phyloP scores from a whole-genome alignment of 129 eudicot species.

The Heracleum sosnowskyi region DNA sequence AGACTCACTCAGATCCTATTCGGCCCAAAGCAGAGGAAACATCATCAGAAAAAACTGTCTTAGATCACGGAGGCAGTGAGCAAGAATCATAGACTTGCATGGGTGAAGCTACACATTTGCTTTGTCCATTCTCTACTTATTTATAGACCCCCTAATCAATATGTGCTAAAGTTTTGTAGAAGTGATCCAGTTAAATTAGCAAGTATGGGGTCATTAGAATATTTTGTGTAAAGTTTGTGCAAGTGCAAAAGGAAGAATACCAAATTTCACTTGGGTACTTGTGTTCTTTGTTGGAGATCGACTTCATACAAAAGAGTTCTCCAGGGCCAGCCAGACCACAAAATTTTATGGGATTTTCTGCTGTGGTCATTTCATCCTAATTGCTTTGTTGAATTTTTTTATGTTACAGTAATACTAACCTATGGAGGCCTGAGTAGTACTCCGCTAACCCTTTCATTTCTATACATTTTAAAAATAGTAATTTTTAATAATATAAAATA shows the following conservation, averaged over 20 bases:
- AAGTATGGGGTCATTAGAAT: conserved; percentile 6
- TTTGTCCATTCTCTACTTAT: not conserved
- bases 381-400: no score
- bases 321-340: not conserved
- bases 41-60: conserved; percentile 56
- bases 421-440: no score
- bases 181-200: conserved; percentile 6
- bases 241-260: conserved; percentile 9
- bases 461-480: no score
- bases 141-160: not conserved
- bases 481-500: no score
- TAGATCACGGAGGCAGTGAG: conserved; percentile 33
- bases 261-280: not conserved
- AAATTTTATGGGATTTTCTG: not conserved
- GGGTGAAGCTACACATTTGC: not conserved
- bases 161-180: conserved; percentile 21
- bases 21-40: conserved; percentile 22
- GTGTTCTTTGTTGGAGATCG: not conserved
- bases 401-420: no score
- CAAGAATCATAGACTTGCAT: conserved; percentile 7
- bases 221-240: conserved; percentile 20
- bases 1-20: conserved; percentile 25
- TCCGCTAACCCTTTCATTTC: no score
- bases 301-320: not conserved
- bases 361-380: not conserved